Evolutionary conservation across 202 grass and related monocot species (phyloP), one percentile per base, ranked within the genome.

Genomic region (Schoenoplectus tabernaemontani): DNA sequence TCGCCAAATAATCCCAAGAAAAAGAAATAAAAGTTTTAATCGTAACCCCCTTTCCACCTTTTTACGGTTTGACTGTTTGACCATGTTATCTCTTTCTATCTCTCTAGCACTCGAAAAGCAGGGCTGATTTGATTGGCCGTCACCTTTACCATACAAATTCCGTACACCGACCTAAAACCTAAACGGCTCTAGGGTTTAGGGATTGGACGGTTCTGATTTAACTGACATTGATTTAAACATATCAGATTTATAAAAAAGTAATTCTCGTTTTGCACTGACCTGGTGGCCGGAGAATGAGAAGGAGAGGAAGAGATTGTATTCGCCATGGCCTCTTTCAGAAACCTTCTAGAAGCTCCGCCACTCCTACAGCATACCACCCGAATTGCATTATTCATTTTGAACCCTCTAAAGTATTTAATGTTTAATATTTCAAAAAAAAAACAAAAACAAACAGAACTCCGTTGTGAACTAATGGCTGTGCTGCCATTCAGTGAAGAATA

Each of bases 51-150:
- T 80, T 42, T 57, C 11, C 0, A 11, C 50, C 9, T 43, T 80
- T 80, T 80, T 51, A 80, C 41, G 24, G 28, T 54, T 65, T 43
- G 56, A 79, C 77, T 38, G 57, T 79, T 79, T 80, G 78, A 80
- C 78, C 43, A 48, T 57, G 5, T 30, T 79, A 8, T 42, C n/a
- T 23, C 32, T 78, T 1, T 43, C 16, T 26, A 7, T 34, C 46
- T 37, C n/a, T 22, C 30, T 36, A 64, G 5, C 28, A 47, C 41
- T 47, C 10, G 1, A 46, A 44, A 70, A 24, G 68, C 6, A 11
- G 34, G 42, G 44, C 1, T 8, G 43, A 72, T 72, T 72, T 51
- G 43, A 72, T 72, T 72, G 68, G 37, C 37, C 63, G 41, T 43
- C 0, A 68, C 37, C 69, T 73, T 73, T 73, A 43, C 64, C n/a